These are phyloP conservation scores for Corynascus novoguineensis DNA, from an alignment of 495 filamentous ascomycete species.

Conservation along the genomic window DNA sequence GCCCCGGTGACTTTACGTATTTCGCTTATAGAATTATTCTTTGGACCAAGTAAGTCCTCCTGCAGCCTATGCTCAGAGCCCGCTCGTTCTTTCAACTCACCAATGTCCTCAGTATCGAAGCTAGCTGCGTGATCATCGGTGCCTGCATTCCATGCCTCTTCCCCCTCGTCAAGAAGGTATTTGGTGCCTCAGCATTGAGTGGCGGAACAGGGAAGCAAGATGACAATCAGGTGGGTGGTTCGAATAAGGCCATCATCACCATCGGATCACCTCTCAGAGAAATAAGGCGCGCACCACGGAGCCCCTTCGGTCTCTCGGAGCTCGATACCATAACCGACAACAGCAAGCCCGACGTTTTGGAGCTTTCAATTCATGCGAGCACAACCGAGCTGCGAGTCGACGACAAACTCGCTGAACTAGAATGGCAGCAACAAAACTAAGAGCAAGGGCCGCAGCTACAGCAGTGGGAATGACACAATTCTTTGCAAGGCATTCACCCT, in stretches of 20 bases:
- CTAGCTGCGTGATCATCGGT: constrained; percentile 22
- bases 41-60: constrained; percentile 24
- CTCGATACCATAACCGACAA: constrained; percentile 20
- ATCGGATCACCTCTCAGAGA: constrained; percentile 23
- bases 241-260: constrained; percentile 16
- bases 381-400: constrained; percentile 12
- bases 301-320: background rate
- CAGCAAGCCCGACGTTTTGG: constrained; percentile 21
- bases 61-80: background rate
- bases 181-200: constrained; percentile 14
- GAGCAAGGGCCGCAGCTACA: constrained; percentile 24
- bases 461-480: no score
- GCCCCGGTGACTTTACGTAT: constrained; percentile 22
- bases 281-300: constrained; percentile 9
- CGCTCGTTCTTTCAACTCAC: background rate
- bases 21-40: constrained; percentile 22
- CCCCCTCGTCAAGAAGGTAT: constrained; percentile 23
- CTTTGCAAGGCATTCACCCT: no score
- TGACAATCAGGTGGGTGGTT: background rate
- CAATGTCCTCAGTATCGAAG: constrained; percentile 19
- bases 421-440: background rate
- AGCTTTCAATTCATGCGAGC: constrained; percentile 18
- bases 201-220: constrained; percentile 5
- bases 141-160: constrained; percentile 24
- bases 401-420: background rate